phyloP scores from a whole-genome alignment of 2,329 filamentous ascomycete genomes.

The Colletotrichum zoysiae region DNA sequence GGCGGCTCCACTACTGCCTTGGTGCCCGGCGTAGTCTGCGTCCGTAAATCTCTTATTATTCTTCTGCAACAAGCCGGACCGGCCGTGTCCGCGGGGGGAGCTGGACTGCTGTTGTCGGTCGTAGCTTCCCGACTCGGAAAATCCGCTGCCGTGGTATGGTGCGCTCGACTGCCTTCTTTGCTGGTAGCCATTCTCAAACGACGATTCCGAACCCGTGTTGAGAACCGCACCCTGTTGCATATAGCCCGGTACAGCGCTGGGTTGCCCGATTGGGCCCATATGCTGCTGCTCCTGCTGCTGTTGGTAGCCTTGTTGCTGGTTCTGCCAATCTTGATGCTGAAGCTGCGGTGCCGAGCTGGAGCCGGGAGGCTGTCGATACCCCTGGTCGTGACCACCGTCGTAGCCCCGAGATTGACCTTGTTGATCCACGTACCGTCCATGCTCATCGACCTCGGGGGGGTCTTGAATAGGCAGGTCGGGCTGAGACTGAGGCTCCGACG shows the following conservation, averaged over 20 bases:
- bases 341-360: constrained; percentile 46
- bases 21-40: constrained; percentile 78
- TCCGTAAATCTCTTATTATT: constrained; percentile 90
- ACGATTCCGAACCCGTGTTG: constrained; percentile 67
- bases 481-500: constrained; percentile 62
- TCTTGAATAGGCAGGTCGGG: constrained; percentile 67
- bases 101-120: constrained; percentile 56
- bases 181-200: constrained; percentile 56
- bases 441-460: constrained; percentile 54
- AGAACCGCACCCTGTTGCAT: constrained; percentile 61
- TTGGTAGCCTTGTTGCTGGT: constrained; percentile 48
- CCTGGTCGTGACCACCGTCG: constrained; percentile 39
- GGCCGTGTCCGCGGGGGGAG: constrained; percentile 45
- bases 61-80: constrained; percentile 72
- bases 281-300: constrained; percentile 53
- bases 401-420: constrained; percentile 38
- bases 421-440: constrained; percentile 52
- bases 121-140: constrained; percentile 58
- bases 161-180: constrained; percentile 54
- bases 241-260: constrained; percentile 61
- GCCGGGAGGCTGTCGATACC: constrained; percentile 35
- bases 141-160: constrained; percentile 57
- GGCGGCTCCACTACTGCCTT: constrained; percentile 87
- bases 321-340: constrained; percentile 48
- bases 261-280: constrained; percentile 51